phyloP scores from a whole-genome alignment of 1,284 basidiomycete genomes.

The Grifola frondosa region DNA sequence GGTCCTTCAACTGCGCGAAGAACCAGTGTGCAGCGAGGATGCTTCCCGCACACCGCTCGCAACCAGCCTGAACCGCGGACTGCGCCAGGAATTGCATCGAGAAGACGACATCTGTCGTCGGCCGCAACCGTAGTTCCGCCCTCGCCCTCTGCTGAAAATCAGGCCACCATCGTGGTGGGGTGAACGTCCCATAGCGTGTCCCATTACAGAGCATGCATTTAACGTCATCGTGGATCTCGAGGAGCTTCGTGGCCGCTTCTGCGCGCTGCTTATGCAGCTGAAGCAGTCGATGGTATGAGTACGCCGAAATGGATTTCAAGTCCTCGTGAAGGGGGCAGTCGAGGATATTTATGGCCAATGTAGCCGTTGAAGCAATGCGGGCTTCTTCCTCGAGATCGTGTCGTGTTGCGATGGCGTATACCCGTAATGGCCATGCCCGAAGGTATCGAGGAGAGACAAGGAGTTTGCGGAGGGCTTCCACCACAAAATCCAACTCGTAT shows the following conservation, averaged over 20 bases:
- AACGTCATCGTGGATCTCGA: constrained; percentile 46
- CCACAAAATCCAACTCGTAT: constrained; percentile 56
- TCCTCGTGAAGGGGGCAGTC: constrained; percentile 59
- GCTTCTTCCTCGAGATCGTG: constrained; percentile 55
- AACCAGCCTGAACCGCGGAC: constrained; percentile 47
- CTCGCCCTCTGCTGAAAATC: constrained; percentile 55
- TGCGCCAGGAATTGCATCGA: constrained; percentile 56
- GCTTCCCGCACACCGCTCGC: constrained; percentile 60
- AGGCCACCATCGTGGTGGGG: constrained; percentile 66
- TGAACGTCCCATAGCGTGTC: constrained; percentile 43
- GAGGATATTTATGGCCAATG: constrained; percentile 53
- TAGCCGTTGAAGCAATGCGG: constrained; percentile 45
- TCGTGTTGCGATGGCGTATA: constrained; percentile 69
- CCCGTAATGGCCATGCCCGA: constrained; percentile 48
- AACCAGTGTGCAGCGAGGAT: constrained; percentile 59
- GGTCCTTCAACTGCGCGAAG: constrained; percentile 50
- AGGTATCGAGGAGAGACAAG: constrained; percentile 54
- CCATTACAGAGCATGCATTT: constrained; percentile 70
- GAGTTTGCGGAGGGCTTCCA: constrained; percentile 46
- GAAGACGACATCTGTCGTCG: constrained; percentile 61
- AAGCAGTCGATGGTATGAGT: constrained; percentile 63
- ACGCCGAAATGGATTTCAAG: constrained; percentile 61
- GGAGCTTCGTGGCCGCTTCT: constrained; percentile 44
- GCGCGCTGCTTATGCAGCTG: constrained; percentile 56
- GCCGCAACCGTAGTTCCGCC: constrained; percentile 54